Percentiles rank a stretch among this genome's conserved stretches.
These are phyloP conservation scores for Phaffia tasmanica DNA, from an alignment of 768 basidiomycete genomes.

Conservation along the genomic window DNA sequence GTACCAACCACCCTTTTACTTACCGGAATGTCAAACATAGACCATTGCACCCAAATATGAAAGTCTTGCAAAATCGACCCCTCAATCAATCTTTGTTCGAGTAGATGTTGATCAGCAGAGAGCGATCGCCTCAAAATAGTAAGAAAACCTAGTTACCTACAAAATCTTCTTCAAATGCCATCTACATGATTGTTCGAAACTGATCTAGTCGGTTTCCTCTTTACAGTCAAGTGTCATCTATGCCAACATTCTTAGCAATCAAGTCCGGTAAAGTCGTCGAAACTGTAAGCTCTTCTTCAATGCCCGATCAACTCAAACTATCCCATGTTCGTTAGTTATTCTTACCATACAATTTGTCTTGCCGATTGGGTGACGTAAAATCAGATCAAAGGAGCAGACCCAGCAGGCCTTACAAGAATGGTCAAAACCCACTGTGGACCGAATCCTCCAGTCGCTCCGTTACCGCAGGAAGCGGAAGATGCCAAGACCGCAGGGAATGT, in stretches of 20 bases:
- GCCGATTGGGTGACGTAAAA: no score
- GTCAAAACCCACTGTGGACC: conserved; percentile 22
- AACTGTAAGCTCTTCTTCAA: not conserved
- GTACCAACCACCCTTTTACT: not conserved
- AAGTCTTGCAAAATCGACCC: not conserved
- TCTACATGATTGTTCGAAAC: not conserved
- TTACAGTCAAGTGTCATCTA: conserved; percentile 12
- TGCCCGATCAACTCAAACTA: not conserved
- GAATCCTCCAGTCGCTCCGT: conserved; percentile 16
- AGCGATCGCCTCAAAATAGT: conserved; percentile 23
- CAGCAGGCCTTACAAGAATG: conserved; percentile 12
- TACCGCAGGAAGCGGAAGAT: conserved; percentile 19
- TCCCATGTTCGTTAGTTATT: not conserved
- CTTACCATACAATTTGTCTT: not conserved
- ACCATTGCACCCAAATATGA: conserved; percentile 19
- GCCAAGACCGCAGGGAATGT: conserved; percentile 20
- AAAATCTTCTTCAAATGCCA: not conserved
- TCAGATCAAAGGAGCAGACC: conserved; percentile 24
- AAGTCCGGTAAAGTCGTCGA: conserved; percentile 19
- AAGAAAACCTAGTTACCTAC: not conserved
- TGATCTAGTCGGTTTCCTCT: not conserved
- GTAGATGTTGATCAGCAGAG: conserved; percentile 23
- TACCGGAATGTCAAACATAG: not conserved
- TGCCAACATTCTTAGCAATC: conserved; percentile 23
- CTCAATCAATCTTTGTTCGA: conserved; percentile 12